A percentile compares a stretch with the other conserved stretches of the same genome.
Conservation (phyloP, 805 yeast genomes). For the Barnettozyma populi region DNA sequence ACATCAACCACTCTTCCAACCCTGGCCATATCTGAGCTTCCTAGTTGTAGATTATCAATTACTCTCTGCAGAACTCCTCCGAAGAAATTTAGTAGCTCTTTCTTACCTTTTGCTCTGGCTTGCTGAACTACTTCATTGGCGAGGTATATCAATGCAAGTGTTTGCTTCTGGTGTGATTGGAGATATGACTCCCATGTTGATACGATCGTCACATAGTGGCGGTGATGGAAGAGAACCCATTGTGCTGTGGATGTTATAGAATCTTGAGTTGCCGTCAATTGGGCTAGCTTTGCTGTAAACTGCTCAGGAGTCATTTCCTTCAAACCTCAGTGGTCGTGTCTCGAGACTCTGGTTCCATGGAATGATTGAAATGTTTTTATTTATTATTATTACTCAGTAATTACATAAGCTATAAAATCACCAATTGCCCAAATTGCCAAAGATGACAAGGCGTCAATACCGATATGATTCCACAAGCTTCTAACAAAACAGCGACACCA, state of each 20-base stretch:
- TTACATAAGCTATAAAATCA: too few relatives aligned
- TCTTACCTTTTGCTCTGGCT: constrained; percentile 55
- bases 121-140: constrained; percentile 82
- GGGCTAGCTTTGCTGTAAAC: constrained; percentile 38
- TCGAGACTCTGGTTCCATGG: not conserved
- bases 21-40: constrained; percentile 26
- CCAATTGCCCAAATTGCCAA: too few relatives aligned
- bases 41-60: constrained; percentile 23
- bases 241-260: constrained; percentile 71
- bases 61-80: constrained; percentile 41
- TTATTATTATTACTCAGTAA: not conserved
- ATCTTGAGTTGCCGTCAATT: constrained; percentile 57
- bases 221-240: constrained; percentile 66
- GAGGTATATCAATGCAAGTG: constrained; percentile 57
- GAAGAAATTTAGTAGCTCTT: constrained; percentile 56
- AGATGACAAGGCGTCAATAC: not conserved
- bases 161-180: constrained; percentile 33
- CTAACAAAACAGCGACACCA: not conserved
- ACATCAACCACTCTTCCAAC: constrained; percentile 48
- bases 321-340: not conserved
- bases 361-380: too few relatives aligned
- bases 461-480: not conserved
- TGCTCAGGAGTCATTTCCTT: constrained; percentile 31
- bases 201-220: constrained; percentile 50
- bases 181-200: constrained; percentile 44